Evolutionary conservation across 2,329 filamentous ascomycete species (phyloP).

Genomic region (Apiospora kogelbergensis): DNA sequence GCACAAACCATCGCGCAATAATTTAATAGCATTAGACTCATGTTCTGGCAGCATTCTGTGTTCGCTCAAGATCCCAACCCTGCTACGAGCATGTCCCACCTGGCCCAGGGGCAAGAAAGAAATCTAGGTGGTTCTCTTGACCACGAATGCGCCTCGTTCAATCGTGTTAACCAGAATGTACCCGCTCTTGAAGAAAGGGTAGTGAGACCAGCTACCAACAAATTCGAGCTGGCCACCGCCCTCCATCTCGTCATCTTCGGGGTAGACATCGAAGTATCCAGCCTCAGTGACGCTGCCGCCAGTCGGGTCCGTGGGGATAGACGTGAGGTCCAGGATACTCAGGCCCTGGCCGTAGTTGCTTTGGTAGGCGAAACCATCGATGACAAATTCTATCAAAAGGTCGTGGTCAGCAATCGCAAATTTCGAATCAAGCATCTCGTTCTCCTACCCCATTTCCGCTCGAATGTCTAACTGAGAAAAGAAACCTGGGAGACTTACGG

Average conservation of each 20-base stretch:
- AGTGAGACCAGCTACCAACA: slow-evolving; percentile 47
- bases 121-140: slow-evolving; percentile 34
- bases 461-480: background rate
- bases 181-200: slow-evolving; percentile 48
- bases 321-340: slow-evolving; percentile 37
- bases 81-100: no score
- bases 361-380: slow-evolving; percentile 46
- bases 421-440: background rate
- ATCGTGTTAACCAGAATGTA: slow-evolving; percentile 53
- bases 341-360: slow-evolving; percentile 52
- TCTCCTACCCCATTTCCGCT: background rate
- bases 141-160: slow-evolving; percentile 48
- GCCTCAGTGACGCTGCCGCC: slow-evolving; percentile 46
- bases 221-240: slow-evolving; percentile 40
- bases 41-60: background rate
- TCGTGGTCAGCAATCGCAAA: background rate
- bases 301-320: slow-evolving; percentile 40
- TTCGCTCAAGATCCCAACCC: background rate
- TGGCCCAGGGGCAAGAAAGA: background rate
- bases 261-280: slow-evolving; percentile 51
- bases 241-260: slow-evolving; percentile 45
- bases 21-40: no score
- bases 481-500: slow-evolving; percentile 18
- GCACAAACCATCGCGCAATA: background rate
- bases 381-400: slow-evolving; percentile 36